Base-by-base conservation (phyloP, 2,329 filamentous ascomycete species). In the Nothomitra cinnamomea region DNA sequence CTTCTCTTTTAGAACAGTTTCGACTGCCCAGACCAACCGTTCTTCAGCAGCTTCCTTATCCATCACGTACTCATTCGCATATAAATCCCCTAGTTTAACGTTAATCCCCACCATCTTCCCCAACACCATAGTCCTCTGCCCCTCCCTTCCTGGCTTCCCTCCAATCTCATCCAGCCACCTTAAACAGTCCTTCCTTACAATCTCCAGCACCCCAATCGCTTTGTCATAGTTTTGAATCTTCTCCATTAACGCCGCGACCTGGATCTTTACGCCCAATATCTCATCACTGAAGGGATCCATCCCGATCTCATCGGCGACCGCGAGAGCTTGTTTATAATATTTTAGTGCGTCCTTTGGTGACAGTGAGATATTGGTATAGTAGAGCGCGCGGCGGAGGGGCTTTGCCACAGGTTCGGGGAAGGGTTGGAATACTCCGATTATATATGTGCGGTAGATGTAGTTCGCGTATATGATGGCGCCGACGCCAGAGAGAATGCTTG, bases 251-350 rank as follows among this genome's bases (percentile, higher is more conserved):
- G 76, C 75, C 1, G 87, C 81, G 7, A 94, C 74, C 64, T 89
- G 81, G 51, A 96, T 82, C 63, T 88, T 87, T 52, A 96, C 81
- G 7, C 92, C 92, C 60, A 95, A 75, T 35, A 95, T 82, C 65
- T 95, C 89, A 60, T 95, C 85, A 2, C 85, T 89, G 64, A 89
- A 94, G 0, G 86, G 87, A 63, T 96, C 87, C 70, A 98, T 78
- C 0, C 81, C 80, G 51, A 84, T 63, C 61, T 87, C 80, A 51
- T 80, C 71, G 55, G 87, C 87, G 52, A 83, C 75, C 57, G 81
- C 73, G 55, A 96, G 72, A 2, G 89, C 88, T 58, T 84, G 77
- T 61, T 82, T 82, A 66, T 95, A 96, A 66, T 87, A 87, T 60
- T 87, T 84, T 56, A 94, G 72, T 0, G 90, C 89, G 53, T 84